phyloP scores from a whole-genome alignment of 495 filamentous ascomycete species.

The Rostrohypoxylon terebratum region DNA sequence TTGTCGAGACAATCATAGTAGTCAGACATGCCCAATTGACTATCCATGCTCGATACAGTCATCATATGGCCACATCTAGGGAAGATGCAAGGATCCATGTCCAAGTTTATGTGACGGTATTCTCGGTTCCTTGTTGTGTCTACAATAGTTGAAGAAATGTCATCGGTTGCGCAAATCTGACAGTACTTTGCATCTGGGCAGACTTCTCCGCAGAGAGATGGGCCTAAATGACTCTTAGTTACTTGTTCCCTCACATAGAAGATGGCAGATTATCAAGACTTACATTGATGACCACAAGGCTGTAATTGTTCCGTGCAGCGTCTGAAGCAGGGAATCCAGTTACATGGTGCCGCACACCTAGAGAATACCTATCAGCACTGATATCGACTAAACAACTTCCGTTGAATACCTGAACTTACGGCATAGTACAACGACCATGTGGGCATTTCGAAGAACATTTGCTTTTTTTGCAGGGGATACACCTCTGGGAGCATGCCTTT shows the following conservation, averaged over 20 bases:
- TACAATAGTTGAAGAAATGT: slow-evolving; percentile 60
- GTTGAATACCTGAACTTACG: slow-evolving; percentile 44
- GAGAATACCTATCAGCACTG: slow-evolving; percentile 16
- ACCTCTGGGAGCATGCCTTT: slow-evolving; percentile 69
- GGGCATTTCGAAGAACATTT: slow-evolving; percentile 66
- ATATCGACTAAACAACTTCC: neutral
- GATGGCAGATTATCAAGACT: neutral
- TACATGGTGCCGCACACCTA: slow-evolving; percentile 73
- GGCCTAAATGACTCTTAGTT: slow-evolving; percentile 55
- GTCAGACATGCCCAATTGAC: slow-evolving; percentile 60
- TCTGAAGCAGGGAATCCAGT: slow-evolving; percentile 70
- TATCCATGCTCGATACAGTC: slow-evolving; percentile 72
- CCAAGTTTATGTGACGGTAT: slow-evolving; percentile 68
- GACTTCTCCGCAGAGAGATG: slow-evolving; percentile 73
- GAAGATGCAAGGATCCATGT: slow-evolving; percentile 71
- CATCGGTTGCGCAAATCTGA: slow-evolving; percentile 62
- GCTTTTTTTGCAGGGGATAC: slow-evolving; percentile 68
- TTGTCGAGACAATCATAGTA: slow-evolving; percentile 63
- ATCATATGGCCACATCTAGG: slow-evolving; percentile 75
- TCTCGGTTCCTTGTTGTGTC: slow-evolving; percentile 64
- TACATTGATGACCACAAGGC: slow-evolving; percentile 67
- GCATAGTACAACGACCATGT: slow-evolving; percentile 68
- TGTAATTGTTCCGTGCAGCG: slow-evolving; percentile 64
- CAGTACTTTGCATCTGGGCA: slow-evolving; percentile 70
- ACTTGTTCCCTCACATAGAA: neutral